phyloP scores from a whole-genome alignment of 202 grass and related monocot species.

The Dendrocalamus latiflorus region DNA sequence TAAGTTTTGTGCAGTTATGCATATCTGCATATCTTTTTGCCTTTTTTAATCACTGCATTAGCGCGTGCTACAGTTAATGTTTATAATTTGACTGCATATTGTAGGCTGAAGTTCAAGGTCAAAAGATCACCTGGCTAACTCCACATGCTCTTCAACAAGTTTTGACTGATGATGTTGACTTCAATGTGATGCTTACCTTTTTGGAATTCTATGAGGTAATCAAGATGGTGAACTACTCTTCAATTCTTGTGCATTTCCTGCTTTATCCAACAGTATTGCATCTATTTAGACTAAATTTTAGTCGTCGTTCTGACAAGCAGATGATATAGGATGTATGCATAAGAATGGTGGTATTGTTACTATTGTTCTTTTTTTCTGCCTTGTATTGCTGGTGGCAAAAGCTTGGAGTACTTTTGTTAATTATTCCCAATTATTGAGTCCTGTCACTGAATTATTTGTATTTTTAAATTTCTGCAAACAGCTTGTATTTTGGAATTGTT shows the following conservation, averaged over 20 bases:
- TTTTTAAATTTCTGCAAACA: too few species aligned
- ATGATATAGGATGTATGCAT: too few species aligned
- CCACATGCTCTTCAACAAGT: slow-evolving; percentile 97
- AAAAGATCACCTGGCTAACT: slow-evolving; percentile 95
- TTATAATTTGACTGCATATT: slow-evolving; percentile 18
- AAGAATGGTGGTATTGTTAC: too few species aligned
- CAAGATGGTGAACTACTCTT: too few species aligned
- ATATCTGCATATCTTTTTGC: neutral
- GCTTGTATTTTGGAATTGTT: too few species aligned
- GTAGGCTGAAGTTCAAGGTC: slow-evolving; percentile 96
- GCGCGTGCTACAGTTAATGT: neutral
- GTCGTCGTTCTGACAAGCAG: too few species aligned
- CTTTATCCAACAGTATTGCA: neutral
- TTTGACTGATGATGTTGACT: slow-evolving; percentile 84
- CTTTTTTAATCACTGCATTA: neutral
- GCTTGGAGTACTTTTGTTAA: too few species aligned
- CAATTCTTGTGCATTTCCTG: neutral
- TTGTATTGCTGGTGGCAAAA: too few species aligned
- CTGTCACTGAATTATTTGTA: too few species aligned
- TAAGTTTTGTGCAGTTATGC: slow-evolving; percentile 11
- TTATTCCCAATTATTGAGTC: too few species aligned
- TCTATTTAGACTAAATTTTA: too few species aligned
- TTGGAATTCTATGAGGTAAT: slow-evolving; percentile 95
- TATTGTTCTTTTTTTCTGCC: too few species aligned
- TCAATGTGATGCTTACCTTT: slow-evolving; percentile 99